phyloP scores from a whole-genome alignment of 106 monocot species.

The Cymbidium sinense region DNA sequence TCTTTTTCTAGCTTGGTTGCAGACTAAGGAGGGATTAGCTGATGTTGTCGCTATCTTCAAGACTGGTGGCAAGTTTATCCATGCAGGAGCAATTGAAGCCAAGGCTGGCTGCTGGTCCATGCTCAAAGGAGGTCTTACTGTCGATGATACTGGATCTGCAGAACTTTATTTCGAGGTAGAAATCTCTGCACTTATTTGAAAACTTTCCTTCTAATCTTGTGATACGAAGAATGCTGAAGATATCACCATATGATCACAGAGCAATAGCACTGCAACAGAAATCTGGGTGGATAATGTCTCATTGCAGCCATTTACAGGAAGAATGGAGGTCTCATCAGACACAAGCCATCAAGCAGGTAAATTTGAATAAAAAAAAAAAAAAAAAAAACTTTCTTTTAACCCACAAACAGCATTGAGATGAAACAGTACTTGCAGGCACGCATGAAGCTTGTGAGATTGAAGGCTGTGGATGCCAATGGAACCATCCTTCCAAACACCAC shows the following conservation, averaged over 20 bases:
- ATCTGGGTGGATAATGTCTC: conserved; percentile 86
- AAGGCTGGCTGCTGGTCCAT: conserved; percentile 72
- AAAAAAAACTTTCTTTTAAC: background rate
- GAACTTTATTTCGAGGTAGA: conserved; percentile 64
- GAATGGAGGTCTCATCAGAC: conserved; percentile 69
- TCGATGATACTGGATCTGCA: conserved; percentile 30
- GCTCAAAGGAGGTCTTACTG: conserved; percentile 82
- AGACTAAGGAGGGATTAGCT: conserved; percentile 23
- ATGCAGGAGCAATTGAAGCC: conserved; percentile 43
- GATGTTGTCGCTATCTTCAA: conserved; percentile 34
- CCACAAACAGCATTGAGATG: too few relatives aligned
- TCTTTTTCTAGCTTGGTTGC: conserved; percentile 62
- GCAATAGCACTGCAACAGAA: conserved; percentile 27
- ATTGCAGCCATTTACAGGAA: conserved; percentile 71
- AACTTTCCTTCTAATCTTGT: background rate
- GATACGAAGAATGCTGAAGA: background rate
- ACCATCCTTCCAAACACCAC: conserved; percentile 27
- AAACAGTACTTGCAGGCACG: conserved; percentile 21
- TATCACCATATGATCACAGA: conserved; percentile 21
- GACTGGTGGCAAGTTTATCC: conserved; percentile 17
- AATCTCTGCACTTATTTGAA: background rate
- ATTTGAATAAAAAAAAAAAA: background rate
- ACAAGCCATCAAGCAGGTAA: conserved; percentile 44
- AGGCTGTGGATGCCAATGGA: conserved; percentile 29
- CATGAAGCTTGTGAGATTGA: conserved; percentile 38